A percentile compares a stretch with the other conserved stretches of the same genome.
Conservation (phyloP, 495 filamentous ascomycete species). For the Tetracladium setigerum region DNA sequence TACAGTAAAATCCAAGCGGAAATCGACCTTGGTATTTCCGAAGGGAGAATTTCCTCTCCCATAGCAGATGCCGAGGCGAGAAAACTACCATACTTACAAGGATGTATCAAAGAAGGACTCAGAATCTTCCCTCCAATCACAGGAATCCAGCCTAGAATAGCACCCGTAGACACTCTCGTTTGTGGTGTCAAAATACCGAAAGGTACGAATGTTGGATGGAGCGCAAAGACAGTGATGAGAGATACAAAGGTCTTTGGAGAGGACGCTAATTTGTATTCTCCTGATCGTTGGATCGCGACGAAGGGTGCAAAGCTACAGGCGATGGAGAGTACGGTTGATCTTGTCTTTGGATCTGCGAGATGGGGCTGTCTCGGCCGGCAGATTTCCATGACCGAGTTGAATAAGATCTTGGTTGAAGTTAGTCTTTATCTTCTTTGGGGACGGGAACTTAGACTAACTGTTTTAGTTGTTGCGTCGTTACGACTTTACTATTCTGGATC, state of each 20-base stretch:
- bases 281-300: conserved; percentile 44
- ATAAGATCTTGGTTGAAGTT: conserved; percentile 52
- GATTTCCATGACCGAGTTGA: conserved; percentile 38
- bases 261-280: conserved; percentile 38
- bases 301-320: conserved; percentile 16
- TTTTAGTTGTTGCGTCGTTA: too few species aligned
- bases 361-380: conserved; percentile 37
- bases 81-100: conserved; percentile 42
- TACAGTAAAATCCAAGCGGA: conserved; percentile 48
- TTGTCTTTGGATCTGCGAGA: conserved; percentile 36
- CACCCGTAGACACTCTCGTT: conserved; percentile 46
- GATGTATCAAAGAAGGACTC: conserved; percentile 44
- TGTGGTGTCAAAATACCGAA: conserved; percentile 44
- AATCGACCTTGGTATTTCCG: conserved; percentile 35
- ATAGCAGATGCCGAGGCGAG: conserved; percentile 33
- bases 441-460: too few species aligned
- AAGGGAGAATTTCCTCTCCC: conserved; percentile 24
- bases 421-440: not conserved
- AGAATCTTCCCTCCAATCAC: conserved; percentile 34
- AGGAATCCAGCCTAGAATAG: conserved; percentile 31
- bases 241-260: conserved; percentile 33
- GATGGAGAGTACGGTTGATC: conserved; percentile 31
- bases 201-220: conserved; percentile 45
- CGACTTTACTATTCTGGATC: too few species aligned
- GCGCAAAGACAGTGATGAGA: conserved; percentile 21